phyloP scores from a whole-genome alignment of 2,329 filamentous ascomycete genomes.

The Monilinia laxa region DNA sequence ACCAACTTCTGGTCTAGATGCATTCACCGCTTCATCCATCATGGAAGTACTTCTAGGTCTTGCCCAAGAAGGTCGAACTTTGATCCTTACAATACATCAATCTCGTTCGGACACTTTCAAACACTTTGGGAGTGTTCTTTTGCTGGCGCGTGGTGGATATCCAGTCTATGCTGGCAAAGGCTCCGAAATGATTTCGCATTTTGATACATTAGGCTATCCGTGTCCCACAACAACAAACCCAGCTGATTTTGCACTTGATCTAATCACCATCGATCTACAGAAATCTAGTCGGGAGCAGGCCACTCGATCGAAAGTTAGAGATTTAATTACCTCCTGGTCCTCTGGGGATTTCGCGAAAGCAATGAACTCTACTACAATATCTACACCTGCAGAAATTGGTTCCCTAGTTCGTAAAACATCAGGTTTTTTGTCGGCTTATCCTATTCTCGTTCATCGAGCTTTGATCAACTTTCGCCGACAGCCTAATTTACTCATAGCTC shows the following conservation, averaged over 20 bases:
- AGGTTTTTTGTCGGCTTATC: conserved; percentile 61
- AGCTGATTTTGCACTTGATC: conserved; percentile 73
- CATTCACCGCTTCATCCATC: conserved; percentile 75
- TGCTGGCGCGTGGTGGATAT: conserved; percentile 68
- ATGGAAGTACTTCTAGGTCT: conserved; percentile 70
- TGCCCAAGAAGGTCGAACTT: conserved; percentile 69
- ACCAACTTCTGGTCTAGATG: conserved; percentile 73
- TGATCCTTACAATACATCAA: conserved; percentile 78
- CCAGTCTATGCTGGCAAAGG: conserved; percentile 67
- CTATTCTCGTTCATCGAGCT: conserved; percentile 65
- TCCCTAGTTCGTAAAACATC: conserved; percentile 63
- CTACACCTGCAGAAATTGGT: conserved; percentile 70
- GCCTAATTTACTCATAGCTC: conserved; percentile 61
- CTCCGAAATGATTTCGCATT: conserved; percentile 63
- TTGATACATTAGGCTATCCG: conserved; percentile 57
- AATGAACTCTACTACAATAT: conserved; percentile 38
- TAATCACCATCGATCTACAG: conserved; percentile 74
- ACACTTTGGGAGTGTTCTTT: conserved; percentile 68
- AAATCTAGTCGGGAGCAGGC: conserved; percentile 60
- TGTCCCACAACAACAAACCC: conserved; percentile 72
- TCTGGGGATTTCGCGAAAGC: conserved; percentile 31
- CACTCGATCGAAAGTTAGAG: conserved; percentile 61
- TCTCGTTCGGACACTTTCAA: conserved; percentile 70
- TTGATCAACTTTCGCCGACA: conserved; percentile 68
- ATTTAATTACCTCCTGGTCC: conserved; percentile 60